Base-by-base conservation (phyloP, 306 rosid genomes). In the Calophaca sinica region DNA sequence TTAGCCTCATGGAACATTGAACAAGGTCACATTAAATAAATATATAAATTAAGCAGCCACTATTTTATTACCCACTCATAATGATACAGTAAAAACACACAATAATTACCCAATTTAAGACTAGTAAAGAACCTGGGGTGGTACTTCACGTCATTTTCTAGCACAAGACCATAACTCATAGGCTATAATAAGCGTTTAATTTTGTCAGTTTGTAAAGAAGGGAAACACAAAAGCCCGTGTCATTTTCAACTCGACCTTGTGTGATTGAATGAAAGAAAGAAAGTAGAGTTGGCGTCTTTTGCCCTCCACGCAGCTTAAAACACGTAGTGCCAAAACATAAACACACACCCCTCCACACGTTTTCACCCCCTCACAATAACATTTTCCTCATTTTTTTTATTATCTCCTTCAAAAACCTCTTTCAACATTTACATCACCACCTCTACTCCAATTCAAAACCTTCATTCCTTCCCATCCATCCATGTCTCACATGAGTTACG, bases 221-320 rank as follows among this genome's bases (percentile, higher is more conserved):
- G 70, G 57, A 66, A 80, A 80, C 73, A 84, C 42, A 73, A 64
- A 79, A 75, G 45, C 31, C 4, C 42, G 73, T 50, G 89, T 88
- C 91, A 83, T 83, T 87, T 87, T 90, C 88, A 90, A 83, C 82
- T 67, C 70, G 52, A 33, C 53, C 45, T 41, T 64, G 26, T 44
- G 55, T 65, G 71, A 42, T 46, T 76, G 77, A 85, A 83, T 73
- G 64, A 82, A 52, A 60, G 72, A 41, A 59, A 28, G 67, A 64
- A 49, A 77, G 52, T 1, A 73, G 61, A 84, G 91, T 75, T 91
- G 81, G 89, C 97, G 97, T 91, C 96, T 93, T 93, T 91, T 93
- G 66, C 84, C 94, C 92, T 91, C 92, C 92, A 94, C 92, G 93
- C 91, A 81, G 88, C 97, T 85, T 76, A 79, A 90, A 91, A 88